Conservation (phyloP, 108 stramenopile genomes). For the Cyclotella sp. region DNA sequence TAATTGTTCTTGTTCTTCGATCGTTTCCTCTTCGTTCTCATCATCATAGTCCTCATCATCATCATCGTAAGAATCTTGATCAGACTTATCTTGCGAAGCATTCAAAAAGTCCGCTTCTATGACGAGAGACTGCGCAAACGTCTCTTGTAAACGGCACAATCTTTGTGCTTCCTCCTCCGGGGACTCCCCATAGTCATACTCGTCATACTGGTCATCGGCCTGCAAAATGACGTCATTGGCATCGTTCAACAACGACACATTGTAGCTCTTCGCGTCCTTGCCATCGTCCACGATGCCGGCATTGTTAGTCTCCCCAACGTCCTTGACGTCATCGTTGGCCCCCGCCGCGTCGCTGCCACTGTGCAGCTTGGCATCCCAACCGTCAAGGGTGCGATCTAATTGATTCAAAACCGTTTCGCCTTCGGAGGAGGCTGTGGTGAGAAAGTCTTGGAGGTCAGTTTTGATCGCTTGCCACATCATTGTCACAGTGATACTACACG, state of each 20-base stretch:
- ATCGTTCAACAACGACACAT: background rate
- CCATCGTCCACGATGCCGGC: too few species aligned
- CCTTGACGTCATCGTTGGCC: constrained; percentile 5
- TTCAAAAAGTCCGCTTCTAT: background rate
- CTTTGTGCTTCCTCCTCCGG: constrained; percentile 22
- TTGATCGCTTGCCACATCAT: constrained; percentile 45
- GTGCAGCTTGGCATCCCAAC: constrained; percentile 2
- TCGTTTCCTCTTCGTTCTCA: constrained; percentile 3
- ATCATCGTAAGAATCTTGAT: constrained; percentile 1
- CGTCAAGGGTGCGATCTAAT: constrained; percentile 12
- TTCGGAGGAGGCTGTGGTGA: constrained; percentile 3
- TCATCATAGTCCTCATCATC: constrained; percentile 14
- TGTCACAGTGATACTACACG: too few species aligned
- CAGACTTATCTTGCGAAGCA: constrained; percentile 18
- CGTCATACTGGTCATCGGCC: background rate
- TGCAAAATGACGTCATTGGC: background rate
- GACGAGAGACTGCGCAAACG: constrained; percentile 20
- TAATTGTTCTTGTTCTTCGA: background rate
- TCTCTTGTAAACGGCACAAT: constrained; percentile 13
- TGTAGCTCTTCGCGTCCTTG: background rate
- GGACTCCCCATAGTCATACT: constrained; percentile 18
- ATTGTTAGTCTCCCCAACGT: too few species aligned
- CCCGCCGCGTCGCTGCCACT: constrained; percentile 8
- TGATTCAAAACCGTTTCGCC: constrained; percentile 5
- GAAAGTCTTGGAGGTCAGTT: constrained; percentile 18